Evolutionary conservation across 805 yeast species (phyloP).

Genomic region (Wickerhamiella allomyrinae): DNA sequence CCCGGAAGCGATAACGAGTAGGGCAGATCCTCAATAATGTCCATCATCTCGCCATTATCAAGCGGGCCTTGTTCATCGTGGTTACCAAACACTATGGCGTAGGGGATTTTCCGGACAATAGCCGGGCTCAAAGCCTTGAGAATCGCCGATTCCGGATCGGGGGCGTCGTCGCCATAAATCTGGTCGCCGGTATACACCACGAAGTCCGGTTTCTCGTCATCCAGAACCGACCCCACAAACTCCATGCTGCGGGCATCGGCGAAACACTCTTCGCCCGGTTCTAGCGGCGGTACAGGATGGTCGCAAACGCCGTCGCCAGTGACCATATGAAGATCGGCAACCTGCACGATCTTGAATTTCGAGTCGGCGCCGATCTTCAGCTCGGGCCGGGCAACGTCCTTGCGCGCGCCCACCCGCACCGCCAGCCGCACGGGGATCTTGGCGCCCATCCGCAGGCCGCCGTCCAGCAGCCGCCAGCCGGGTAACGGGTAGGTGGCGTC

Average conservation of each 20-base stretch:
- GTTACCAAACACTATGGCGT: slow-evolving; percentile 77
- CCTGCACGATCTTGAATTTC: slow-evolving; percentile 66
- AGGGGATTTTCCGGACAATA: slow-evolving; percentile 56
- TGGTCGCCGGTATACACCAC: slow-evolving; percentile 89
- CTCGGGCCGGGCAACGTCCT: slow-evolving; percentile 6
- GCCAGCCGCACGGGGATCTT: slow-evolving; percentile 21
- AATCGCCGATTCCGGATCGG: slow-evolving; percentile 73
- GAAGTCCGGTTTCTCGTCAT: slow-evolving; percentile 66
- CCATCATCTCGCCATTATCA: slow-evolving; percentile 45
- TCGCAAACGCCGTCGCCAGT: slow-evolving; percentile 70
- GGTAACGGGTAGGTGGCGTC: slow-evolving; percentile 68
- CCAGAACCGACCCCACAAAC: slow-evolving; percentile 51
- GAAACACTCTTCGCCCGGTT: slow-evolving; percentile 35
- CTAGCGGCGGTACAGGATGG: slow-evolving; percentile 30
- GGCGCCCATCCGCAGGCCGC: slow-evolving; percentile 16
- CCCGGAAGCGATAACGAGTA: slow-evolving; percentile 49
- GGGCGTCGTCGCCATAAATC: slow-evolving; percentile 62
- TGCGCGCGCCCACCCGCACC: slow-evolving; percentile 13
- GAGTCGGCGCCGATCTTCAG: slow-evolving; percentile 15
- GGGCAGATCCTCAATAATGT: slow-evolving; percentile 44
- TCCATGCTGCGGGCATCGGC: slow-evolving; percentile 64
- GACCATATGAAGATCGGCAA: slow-evolving; percentile 85
- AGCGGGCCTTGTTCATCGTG: slow-evolving; percentile 85
- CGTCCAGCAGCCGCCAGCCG: slow-evolving; percentile 39
- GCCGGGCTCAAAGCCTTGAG: slow-evolving; percentile 64